Evolutionary conservation across 2,329 filamentous ascomycete genomes (phyloP).

Genomic region (Xylaria sp.): DNA sequence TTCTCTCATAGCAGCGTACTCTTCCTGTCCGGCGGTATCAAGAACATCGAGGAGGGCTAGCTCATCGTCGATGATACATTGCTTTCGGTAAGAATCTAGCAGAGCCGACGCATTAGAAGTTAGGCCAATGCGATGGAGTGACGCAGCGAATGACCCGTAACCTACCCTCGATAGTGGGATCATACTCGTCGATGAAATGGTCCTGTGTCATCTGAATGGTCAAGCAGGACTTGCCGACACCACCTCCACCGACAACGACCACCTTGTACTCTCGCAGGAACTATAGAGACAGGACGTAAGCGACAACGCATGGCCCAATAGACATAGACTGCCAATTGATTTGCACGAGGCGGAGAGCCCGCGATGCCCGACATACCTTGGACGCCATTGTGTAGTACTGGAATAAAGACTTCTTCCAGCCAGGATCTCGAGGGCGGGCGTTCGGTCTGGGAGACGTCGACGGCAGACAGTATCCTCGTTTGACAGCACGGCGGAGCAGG

Average conservation of each 20-base stretch:
- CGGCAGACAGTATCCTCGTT: slow-evolving; percentile 17
- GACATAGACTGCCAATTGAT: slow-evolving; percentile 16
- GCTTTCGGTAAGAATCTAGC: slow-evolving; percentile 98
- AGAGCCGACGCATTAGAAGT: slow-evolving; percentile 44
- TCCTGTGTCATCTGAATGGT: slow-evolving; percentile 96
- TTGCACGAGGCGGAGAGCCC: slow-evolving; percentile 2
- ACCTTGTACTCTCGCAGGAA: slow-evolving; percentile 93
- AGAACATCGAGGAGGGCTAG: slow-evolving; percentile 97
- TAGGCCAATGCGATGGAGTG: neutral
- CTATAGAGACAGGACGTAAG: slow-evolving; percentile 56
- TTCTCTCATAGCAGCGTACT: slow-evolving; percentile 99
- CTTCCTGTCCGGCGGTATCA: slow-evolving; percentile 97
- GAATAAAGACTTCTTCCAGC: slow-evolving; percentile 39
- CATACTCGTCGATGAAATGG: slow-evolving; percentile 99
- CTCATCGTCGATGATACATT: slow-evolving; percentile 98
- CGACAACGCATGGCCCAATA: slow-evolving; percentile 18
- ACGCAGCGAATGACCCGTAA: slow-evolving; percentile 34
- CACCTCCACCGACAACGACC: slow-evolving; percentile 97
- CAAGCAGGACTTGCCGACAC: slow-evolving; percentile 98
- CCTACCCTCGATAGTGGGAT: slow-evolving; percentile 97
- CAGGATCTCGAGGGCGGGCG: slow-evolving; percentile 35
- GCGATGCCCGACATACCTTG: slow-evolving; percentile 50
- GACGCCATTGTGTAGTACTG: slow-evolving; percentile 53
- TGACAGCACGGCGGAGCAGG: slow-evolving; percentile 25
- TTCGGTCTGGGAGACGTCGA: slow-evolving; percentile 17